Conservation (phyloP, 2,329 filamentous ascomycete species). For the Cladosporium halotolerans region DNA sequence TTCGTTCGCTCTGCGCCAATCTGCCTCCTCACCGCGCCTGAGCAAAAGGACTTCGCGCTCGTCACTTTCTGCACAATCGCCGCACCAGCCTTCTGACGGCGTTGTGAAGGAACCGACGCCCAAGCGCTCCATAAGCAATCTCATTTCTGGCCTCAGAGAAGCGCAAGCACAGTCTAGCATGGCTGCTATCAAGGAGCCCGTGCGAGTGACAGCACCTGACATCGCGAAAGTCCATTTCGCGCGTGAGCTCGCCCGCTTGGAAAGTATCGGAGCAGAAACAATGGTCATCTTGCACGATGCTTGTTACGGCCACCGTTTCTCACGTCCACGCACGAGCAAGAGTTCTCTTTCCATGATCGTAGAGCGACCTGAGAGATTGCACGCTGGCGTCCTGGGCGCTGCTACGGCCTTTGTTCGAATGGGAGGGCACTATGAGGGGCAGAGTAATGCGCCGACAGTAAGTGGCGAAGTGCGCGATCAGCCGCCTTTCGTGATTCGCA, state of each 20-base stretch:
- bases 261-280: slow-evolving; percentile 49
- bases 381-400: slow-evolving; percentile 74
- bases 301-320: slow-evolving; percentile 90
- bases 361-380: slow-evolving; percentile 85
- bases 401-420: slow-evolving; percentile 86
- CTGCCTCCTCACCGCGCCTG: slow-evolving; percentile 17
- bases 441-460: slow-evolving; percentile 54
- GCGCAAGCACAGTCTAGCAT: slow-evolving; percentile 25
- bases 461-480: slow-evolving; percentile 56
- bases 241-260: slow-evolving; percentile 59
- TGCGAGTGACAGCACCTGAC: slow-evolving; percentile 24
- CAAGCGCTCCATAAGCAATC: slow-evolving; percentile 29
- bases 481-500: slow-evolving; percentile 73
- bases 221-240: slow-evolving; percentile 53
- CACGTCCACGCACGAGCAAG: slow-evolving; percentile 71
- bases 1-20: slow-evolving; percentile 5
- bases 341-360: slow-evolving; percentile 72
- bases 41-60: slow-evolving; percentile 21
- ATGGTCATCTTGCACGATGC: slow-evolving; percentile 85
- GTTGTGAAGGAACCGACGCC: slow-evolving; percentile 24
- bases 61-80: slow-evolving; percentile 18
- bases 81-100: slow-evolving; percentile 15
- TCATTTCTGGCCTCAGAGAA: slow-evolving; percentile 28
- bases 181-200: slow-evolving; percentile 29
- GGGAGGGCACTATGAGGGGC: slow-evolving; percentile 70